Base-by-base conservation (phyloP, 2,329 filamentous ascomycete species). In the Byssochlamys sp. region DNA sequence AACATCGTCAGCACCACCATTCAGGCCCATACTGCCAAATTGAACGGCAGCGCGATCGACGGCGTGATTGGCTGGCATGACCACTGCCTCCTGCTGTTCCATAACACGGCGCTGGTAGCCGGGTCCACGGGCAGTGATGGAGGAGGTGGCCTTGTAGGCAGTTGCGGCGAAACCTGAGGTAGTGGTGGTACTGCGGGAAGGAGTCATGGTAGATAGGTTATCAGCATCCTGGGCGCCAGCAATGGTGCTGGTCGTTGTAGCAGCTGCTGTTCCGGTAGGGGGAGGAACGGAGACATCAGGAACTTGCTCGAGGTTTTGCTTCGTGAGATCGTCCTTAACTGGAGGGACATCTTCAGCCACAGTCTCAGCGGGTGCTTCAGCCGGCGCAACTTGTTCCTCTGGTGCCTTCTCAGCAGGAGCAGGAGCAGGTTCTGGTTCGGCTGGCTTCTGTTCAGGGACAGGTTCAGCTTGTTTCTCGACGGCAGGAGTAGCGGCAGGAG, bases 21-120 rank as follows among this genome's bases (percentile, higher is more conserved):
- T 91, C 67, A 99, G 75, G 69, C 88, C 95, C 80, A 99, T 90
- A 72, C 91, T 95, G 62, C 94, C 94, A 72, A 99, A 99, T 71
- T 97, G 92, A 53, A 99, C 91, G 54, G 91, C 89, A 63, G 92
- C 85, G 66, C 91, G 87, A 71, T 97, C 92, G 28, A 99, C 88
- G 55, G 94, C 91, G 65, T 94, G 91, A 78, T 96, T 96, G 59
- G 90, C 91, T 52, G 94, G 94, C 92, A 99, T 96, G 63, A 96
- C 91, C 48, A 99, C 94, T 59, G 94, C 90, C 77, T 99, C 94
- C 74, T 96, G 91, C 71, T 99, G 94, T 67, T 97, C 91, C 68
- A 95, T 81, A 56, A 96, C 82, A 67, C 90, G 88, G 63, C 92
- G 86, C 72, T 95, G 88, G 73, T 88, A 90, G 75, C 87, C 91